Base-by-base conservation (phyloP, 352 stramenopile species). In the Phytophthora cajani region DNA sequence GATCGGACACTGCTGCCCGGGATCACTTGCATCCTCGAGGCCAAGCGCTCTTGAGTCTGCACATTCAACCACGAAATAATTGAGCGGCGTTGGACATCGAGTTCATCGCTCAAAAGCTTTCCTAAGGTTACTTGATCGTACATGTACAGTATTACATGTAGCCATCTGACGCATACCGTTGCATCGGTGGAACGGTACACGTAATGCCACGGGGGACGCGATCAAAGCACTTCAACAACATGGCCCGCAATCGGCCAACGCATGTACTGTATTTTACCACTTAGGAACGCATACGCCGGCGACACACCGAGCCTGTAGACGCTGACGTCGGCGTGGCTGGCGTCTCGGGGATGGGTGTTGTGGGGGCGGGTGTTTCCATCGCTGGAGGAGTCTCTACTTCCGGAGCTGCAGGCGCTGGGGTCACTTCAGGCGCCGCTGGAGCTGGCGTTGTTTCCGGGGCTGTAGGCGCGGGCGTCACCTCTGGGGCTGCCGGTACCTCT, bases 61-160 rank as follows among this genome's bases (percentile, higher is more conserved):
- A 40, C 2, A 27, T 62, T 51, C 58, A 52, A 53, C 32, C 59
- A 63, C 60, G 65, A 72, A 72, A 72, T 46, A 72, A 69, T 72
- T 40, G 17, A 40, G 42, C 54, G 44, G 9, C 55, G 9, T 47
- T 46, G 16, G 38, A 12, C 32, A 38, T 38, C 32, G 32, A 46
- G 38, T 46, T 46, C 32, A 38, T 9, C 12, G 8, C 32, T 38
- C 32, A 11, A 38, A 38, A 12, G 32, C 32, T 38, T 38, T 38
- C 32, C 32, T 38, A 38, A 1, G 11, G 32, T 30, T 30, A 30
- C 0, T 30, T 30, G 25, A 30, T 30, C 33, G 21, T 23, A 23
- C 21, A 23, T 23, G 21, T 23, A 23, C 21, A 23, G 33, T 40
- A 40, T 40, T 40, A 12, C 11, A 14, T 42, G 7, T 25, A 21